Evolutionary conservation across 192 early-diverging fungal species (phyloP).

Genomic region (Irineochytrium annulatum): DNA sequence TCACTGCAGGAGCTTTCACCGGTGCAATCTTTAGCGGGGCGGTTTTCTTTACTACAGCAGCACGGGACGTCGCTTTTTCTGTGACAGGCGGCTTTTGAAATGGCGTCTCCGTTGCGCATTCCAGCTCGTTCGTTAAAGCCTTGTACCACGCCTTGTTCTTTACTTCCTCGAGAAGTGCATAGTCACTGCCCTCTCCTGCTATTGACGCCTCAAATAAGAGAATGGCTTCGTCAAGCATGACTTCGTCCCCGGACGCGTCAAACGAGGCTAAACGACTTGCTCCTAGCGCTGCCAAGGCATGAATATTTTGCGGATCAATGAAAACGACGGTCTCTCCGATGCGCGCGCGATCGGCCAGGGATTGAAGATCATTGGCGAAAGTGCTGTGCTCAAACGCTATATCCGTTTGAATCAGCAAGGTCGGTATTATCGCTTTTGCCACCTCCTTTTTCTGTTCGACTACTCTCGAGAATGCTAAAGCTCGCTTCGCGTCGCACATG

Average conservation of each 20-base stretch:
- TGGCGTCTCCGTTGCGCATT: no score
- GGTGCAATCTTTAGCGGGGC: neutral
- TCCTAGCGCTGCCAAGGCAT: conserved; percentile 12
- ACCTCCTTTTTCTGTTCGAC: neutral
- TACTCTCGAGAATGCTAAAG: neutral
- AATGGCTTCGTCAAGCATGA: conserved; percentile 20
- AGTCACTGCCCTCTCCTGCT: conserved; percentile 10
- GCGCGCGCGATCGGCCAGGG: conserved; percentile 6
- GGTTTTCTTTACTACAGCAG: conserved; percentile 5
- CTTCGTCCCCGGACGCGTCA: conserved; percentile 3
- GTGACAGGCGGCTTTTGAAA: neutral
- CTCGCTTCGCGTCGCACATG: conserved; percentile 4
- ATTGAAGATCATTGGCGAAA: neutral
- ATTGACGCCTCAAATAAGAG: conserved; percentile 21
- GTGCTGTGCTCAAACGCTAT: neutral
- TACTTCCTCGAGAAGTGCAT: neutral
- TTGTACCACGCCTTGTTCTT: neutral
- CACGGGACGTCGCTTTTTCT: neutral
- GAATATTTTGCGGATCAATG: neutral
- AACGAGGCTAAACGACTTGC: conserved; percentile 11
- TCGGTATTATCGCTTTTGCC: neutral
- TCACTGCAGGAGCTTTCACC: conserved; percentile 1
- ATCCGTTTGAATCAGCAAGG: neutral
- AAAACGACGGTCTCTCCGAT: conserved; percentile 13
- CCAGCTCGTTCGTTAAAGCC: neutral